These are phyloP conservation scores for Penicillium oxalicum DNA, from an alignment of 2,329 filamentous ascomycete species.

Conservation along the genomic window DNA sequence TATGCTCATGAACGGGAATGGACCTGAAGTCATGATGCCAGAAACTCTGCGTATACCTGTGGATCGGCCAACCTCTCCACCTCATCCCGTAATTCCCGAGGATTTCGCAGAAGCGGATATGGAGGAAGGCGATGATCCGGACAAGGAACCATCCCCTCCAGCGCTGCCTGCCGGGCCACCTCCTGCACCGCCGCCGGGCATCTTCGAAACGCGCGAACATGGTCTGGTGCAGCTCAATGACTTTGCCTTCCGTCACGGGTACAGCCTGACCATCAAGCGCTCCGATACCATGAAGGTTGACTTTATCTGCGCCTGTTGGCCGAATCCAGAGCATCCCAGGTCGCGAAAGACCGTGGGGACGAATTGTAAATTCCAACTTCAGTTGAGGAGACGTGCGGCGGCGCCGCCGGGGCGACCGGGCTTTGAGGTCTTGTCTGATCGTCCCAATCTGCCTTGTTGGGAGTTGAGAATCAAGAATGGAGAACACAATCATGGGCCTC, in stretches of 20 bases:
- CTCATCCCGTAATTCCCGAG: too few species aligned
- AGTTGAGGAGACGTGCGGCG: background rate
- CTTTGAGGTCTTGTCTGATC: background rate
- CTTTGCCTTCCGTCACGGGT: background rate
- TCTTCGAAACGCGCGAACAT: background rate
- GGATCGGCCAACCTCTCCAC: too few species aligned
- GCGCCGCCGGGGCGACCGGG: background rate
- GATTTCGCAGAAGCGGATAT: background rate
- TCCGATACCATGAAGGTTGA: background rate
- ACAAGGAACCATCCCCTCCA: background rate
- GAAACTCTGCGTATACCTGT: too few species aligned
- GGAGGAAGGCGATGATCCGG: too few species aligned
- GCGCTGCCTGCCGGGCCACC: background rate
- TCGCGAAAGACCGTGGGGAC: background rate
- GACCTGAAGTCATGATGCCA: too few species aligned
- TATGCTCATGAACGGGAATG: too few species aligned
- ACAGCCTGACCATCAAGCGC: background rate
- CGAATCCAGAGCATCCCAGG: background rate
- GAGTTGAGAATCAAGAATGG: background rate
- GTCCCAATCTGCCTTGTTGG: background rate
- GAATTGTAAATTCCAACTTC: background rate
- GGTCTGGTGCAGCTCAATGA: background rate
- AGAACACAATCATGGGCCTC: background rate
- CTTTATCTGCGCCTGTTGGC: slow-evolving; percentile 1
- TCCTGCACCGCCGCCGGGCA: background rate